Evolutionary conservation across 2,329 filamentous ascomycete species (phyloP).

Genomic region (Trichophyton rubrum): DNA sequence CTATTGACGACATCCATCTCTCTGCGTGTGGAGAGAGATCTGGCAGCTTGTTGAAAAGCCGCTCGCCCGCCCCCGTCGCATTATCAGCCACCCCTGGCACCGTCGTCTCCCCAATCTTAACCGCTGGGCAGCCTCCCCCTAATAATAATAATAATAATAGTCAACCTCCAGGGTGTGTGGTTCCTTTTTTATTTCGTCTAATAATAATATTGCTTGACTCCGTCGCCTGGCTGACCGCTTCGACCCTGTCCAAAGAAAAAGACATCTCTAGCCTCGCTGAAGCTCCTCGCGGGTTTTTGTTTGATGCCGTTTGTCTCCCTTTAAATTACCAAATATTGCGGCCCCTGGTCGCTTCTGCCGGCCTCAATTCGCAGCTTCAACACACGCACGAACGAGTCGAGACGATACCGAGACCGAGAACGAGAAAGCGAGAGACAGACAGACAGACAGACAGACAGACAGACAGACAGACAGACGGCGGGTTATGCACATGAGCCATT

Average conservation of each 20-base stretch:
- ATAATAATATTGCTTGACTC: background rate
- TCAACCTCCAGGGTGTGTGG: too few species aligned
- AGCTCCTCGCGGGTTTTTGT: background rate
- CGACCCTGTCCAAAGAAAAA: too few species aligned
- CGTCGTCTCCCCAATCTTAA: too few species aligned
- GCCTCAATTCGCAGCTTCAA: background rate
- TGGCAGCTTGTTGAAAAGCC: too few species aligned
- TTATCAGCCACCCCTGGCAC: too few species aligned
- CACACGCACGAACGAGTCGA: background rate
- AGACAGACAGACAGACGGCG: background rate
- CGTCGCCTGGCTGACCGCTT: background rate
- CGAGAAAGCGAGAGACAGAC: background rate
- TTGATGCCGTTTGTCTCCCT: background rate
- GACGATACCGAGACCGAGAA: background rate
- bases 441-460: background rate
- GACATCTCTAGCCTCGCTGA: background rate
- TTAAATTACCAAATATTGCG: background rate
- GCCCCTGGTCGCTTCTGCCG: background rate
- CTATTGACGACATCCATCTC: too few species aligned
- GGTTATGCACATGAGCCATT: background rate
- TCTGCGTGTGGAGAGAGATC: too few species aligned
- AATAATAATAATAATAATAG: too few species aligned
- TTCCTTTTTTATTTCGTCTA: too few species aligned
- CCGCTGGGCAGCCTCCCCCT: too few species aligned
- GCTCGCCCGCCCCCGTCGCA: too few species aligned